These are phyloP conservation scores for Sphagnum fallax DNA, from an alignment of 228 moss, liverwort and hornwort genomes.

Conservation along the genomic window DNA sequence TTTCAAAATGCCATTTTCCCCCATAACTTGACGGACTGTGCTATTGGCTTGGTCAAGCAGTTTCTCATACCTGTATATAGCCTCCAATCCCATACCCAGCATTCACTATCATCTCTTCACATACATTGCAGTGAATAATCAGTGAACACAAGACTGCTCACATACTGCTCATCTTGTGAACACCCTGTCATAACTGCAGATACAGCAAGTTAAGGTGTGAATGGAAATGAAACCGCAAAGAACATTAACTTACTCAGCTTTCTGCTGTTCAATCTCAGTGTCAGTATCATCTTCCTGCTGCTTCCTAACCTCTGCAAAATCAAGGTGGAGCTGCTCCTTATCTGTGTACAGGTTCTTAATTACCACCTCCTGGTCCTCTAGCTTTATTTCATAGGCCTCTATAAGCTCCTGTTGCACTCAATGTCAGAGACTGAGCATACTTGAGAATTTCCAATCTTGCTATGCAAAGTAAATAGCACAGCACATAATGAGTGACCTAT, in stretches of 20 bases:
- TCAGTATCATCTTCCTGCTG: conserved; percentile 74
- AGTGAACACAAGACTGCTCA: neutral
- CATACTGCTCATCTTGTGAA: neutral
- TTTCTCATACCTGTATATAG: conserved; percentile 36
- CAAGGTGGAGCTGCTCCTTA: conserved; percentile 32
- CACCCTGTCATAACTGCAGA: neutral
- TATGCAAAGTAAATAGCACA: neutral
- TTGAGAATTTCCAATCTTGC: neutral
- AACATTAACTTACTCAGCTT: conserved; percentile 28
- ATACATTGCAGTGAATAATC: neutral
- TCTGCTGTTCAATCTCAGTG: conserved; percentile 61
- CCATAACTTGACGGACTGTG: conserved; percentile 44
- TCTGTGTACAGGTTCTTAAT: conserved; percentile 39
- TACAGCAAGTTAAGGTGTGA: neutral
- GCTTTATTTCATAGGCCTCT: conserved; percentile 68
- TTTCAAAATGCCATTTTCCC: conserved; percentile 66
- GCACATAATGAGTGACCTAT: neutral
- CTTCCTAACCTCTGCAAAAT: conserved; percentile 57
- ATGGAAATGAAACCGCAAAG: neutral
- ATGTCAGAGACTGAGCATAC: neutral
- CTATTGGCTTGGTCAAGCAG: conserved; percentile 53
- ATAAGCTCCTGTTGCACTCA: conserved; percentile 45
- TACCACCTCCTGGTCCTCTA: conserved; percentile 43
- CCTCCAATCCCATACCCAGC: neutral
- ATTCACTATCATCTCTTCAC: neutral